These are phyloP conservation scores for Pleurotus eryngii DNA, from an alignment of 768 basidiomycete species.

Conservation along the genomic window DNA sequence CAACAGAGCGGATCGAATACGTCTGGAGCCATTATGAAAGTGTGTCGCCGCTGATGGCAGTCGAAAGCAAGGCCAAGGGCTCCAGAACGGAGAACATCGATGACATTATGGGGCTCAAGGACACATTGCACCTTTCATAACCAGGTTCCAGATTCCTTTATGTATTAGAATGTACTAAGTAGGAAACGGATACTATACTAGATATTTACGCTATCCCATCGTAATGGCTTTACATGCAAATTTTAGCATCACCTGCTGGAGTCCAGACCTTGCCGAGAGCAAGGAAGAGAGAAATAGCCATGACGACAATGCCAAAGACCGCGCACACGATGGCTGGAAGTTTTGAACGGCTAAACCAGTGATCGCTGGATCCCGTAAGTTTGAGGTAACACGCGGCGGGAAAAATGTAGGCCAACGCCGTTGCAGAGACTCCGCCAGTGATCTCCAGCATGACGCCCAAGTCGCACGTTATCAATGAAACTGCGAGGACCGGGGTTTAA, in stretches of 20 bases:
- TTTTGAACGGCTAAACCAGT: conserved; percentile 70
- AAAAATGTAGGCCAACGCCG: conserved; percentile 90
- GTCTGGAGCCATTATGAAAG: conserved; percentile 65
- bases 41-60: conserved; percentile 70
- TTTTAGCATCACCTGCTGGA: conserved; percentile 64
- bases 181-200: conserved; percentile 4
- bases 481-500: conserved; percentile 34
- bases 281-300: conserved; percentile 73
- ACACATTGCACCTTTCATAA: conserved; percentile 18
- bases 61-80: conserved; percentile 68
- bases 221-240: conserved; percentile 47
- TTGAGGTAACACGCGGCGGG: conserved; percentile 85
- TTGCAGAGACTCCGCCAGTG: conserved; percentile 93
- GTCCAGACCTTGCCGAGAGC: conserved; percentile 81
- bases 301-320: conserved; percentile 70
- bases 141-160: background rate
- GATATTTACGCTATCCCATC: conserved; percentile 1
- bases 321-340: conserved; percentile 74
- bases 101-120: conserved; percentile 51
- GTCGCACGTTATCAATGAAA: conserved; percentile 91
- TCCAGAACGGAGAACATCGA: conserved; percentile 60
- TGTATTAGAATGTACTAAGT: conserved; percentile 19
- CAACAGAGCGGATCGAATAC: conserved; percentile 59
- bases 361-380: conserved; percentile 50
- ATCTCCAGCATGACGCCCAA: conserved; percentile 98